Evolutionary conservation across 2,329 filamentous ascomycete species (phyloP).

Genomic region (Triangularia setosa): DNA sequence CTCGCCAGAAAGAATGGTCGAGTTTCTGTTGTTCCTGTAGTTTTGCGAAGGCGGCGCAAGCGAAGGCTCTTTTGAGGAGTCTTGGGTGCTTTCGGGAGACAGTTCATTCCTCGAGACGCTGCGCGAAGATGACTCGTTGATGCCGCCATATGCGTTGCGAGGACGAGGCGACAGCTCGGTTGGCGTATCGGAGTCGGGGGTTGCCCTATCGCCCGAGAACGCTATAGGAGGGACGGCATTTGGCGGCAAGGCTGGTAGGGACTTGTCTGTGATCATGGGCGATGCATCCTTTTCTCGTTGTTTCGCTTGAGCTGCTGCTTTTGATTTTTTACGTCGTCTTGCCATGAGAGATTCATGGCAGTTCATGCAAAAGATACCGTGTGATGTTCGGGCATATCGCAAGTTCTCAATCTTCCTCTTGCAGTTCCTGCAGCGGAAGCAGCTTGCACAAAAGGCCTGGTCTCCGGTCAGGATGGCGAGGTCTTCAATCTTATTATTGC

Average conservation of each 20-base stretch:
- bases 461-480: constrained; percentile 95
- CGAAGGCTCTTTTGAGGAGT: constrained; percentile 49
- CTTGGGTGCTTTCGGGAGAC: constrained; percentile 51
- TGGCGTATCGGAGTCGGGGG: constrained; percentile 62
- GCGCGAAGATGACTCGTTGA: constrained; percentile 53
- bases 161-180: constrained; percentile 66
- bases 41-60: constrained; percentile 69
- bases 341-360: constrained; percentile 98
- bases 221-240: constrained; percentile 61
- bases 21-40: constrained; percentile 76
- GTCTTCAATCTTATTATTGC: constrained; percentile 96
- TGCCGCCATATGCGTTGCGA: constrained; percentile 45
- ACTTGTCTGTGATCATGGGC: constrained; percentile 80
- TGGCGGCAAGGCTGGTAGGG: constrained; percentile 82
- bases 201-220: constrained; percentile 57
- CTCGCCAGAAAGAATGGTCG: constrained; percentile 53
- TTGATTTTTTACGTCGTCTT: constrained; percentile 79
- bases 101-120: constrained; percentile 49
- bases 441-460: constrained; percentile 95
- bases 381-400: constrained; percentile 92
- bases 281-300: constrained; percentile 59
- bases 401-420: constrained; percentile 99
- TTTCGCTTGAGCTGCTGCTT: constrained; percentile 60
- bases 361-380: constrained; percentile 99
- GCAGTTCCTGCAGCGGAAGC: constrained; percentile 96